Conservation (phyloP, 441 rosid genomes). For the Bocquillonia castaneifolia region DNA sequence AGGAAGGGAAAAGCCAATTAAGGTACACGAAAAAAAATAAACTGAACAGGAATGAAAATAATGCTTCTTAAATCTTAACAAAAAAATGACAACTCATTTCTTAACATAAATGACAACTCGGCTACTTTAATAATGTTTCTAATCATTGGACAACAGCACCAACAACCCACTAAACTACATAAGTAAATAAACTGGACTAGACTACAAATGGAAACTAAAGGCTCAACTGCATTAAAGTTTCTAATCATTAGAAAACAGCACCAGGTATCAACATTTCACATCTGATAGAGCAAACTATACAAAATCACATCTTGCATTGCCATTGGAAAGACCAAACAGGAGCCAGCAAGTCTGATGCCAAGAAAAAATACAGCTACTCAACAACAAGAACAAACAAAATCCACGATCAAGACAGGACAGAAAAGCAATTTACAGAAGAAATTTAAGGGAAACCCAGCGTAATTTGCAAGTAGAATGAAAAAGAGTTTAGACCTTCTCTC, state of each 20-base stretch:
- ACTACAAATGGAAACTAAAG: background rate
- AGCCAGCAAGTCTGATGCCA: background rate
- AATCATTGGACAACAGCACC: background rate
- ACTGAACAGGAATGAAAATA: background rate
- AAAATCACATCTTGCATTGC: background rate
- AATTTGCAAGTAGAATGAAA: too few relatives aligned
- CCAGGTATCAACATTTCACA: background rate
- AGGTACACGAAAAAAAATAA: background rate
- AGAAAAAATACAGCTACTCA: background rate
- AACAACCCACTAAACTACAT: background rate
- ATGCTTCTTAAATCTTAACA: too few relatives aligned
- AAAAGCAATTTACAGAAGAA: background rate
- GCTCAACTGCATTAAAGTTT: background rate
- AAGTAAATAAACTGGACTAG: background rate
- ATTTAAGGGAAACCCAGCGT: too few relatives aligned
- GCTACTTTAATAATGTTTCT: background rate
- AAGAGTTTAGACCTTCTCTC: background rate
- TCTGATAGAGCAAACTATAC: background rate
- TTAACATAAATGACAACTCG: background rate
- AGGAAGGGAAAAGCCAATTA: background rate
- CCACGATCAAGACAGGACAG: background rate
- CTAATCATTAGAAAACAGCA: background rate
- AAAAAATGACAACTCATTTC: too few relatives aligned
- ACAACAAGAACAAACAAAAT: background rate
- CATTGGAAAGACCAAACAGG: background rate